These are phyloP conservation scores for Radiomyces spectabilis DNA, from an alignment of 192 early-diverging fungal species.

Conservation along the genomic window DNA sequence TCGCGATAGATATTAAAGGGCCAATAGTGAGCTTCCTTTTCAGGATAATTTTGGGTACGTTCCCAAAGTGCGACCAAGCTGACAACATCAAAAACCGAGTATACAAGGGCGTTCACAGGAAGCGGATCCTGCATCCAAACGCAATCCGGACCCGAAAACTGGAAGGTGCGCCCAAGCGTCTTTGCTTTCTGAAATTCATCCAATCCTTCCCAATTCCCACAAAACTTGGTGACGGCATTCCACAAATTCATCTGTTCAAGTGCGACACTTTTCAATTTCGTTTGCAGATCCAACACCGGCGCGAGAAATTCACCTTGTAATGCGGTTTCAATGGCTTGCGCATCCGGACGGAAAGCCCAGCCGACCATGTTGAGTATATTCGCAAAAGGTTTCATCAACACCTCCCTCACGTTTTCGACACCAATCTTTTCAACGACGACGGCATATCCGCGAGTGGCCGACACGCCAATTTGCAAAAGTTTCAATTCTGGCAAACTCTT, in stretches of 20 bases:
- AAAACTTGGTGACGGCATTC: slow-evolving; percentile 12
- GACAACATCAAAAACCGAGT: slow-evolving; percentile 27
- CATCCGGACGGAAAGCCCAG: slow-evolving; percentile 24
- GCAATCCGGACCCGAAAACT: slow-evolving; percentile 4
- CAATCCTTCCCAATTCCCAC: slow-evolving; percentile 14
- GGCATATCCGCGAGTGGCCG: slow-evolving; percentile 11
- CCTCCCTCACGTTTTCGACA: neutral
- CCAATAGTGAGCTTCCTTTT: neutral
- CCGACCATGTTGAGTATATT: slow-evolving; percentile 1
- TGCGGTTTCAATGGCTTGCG: slow-evolving; percentile 10
- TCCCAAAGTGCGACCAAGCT: slow-evolving; percentile 17
- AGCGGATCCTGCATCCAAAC: slow-evolving; percentile 19
- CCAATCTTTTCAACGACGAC: slow-evolving; percentile 12
- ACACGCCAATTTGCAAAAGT: slow-evolving; percentile 21
- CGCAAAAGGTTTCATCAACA: neutral
- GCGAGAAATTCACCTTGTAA: slow-evolving; percentile 3
- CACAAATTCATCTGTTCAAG: slow-evolving; percentile 7
- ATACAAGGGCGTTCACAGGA: slow-evolving; percentile 14
- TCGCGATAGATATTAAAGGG: neutral
- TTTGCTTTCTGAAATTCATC: slow-evolving; percentile 21
- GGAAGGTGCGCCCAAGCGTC: neutral
- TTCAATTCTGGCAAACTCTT: slow-evolving; percentile 14
- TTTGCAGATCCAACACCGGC: slow-evolving; percentile 23
- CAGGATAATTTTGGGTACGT: neutral
- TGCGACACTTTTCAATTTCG: slow-evolving; percentile 2